Base-by-base conservation (phyloP, 192 early-diverging fungal genomes). In the Jimgerdemannia flammicorona region DNA sequence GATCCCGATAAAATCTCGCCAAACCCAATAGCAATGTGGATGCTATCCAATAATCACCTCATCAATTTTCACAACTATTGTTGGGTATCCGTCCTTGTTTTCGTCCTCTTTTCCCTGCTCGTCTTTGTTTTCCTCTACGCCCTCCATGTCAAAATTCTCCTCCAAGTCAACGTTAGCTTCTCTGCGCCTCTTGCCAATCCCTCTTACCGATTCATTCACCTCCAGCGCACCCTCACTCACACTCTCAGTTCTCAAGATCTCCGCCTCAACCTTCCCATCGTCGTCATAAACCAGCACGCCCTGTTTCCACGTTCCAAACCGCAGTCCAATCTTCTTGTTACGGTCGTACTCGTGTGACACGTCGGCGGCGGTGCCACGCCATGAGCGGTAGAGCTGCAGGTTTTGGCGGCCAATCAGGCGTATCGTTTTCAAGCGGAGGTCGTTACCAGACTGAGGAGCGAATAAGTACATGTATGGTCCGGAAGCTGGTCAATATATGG, bases 341-440 rank as follows among this genome's bases (percentile, higher is more conserved):
- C 87, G 80, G 66, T 92, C 91, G 78, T 91, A 95, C 72, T 95
- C 93, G 44, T 80, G 76, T 67, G 83, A 80, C 29, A 95, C 92
- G 41, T 81, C 91, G 29, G 87, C 87, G 49, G 82, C 90, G 74
- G 87, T 83, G 10, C 94, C 95, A 77, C 88, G 92, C 95, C 95
- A 97, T 69, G 88, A 92, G 73, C 91, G 89, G 81, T 96, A 95
- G 54, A 93, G 81, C 78, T 96, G 94, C 43, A 95, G 81, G 72
- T 95, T 96, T 71, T 95, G 95, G 42, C 95, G 87, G 44, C 95
- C 95, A 68, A 96, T 90, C 43, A 95, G 78, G 29, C 94, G 79
- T 69, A 95, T 96, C 8, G 94, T 78, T 72, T 95, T 95, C 76
- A 96, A 87, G 64, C 94, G 89, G 43, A 96, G 84, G 74, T 96